These are phyloP conservation scores for Meira miltonrushii DNA, from an alignment of 1,284 basidiomycete genomes.

Conservation along the genomic window DNA sequence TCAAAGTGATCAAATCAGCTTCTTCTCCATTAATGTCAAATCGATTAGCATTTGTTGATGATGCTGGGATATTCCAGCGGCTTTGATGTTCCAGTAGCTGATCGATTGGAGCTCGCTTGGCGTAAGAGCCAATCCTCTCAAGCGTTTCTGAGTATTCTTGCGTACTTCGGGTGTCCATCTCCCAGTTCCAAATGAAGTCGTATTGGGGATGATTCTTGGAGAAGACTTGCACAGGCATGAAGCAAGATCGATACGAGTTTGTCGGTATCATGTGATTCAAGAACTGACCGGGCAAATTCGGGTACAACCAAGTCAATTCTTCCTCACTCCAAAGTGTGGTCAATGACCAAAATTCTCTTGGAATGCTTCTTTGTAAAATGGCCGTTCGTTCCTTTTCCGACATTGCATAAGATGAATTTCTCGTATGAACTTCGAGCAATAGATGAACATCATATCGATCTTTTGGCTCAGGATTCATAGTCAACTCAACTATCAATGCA, in stretches of 20 bases:
- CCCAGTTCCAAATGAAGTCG: conserved; percentile 51
- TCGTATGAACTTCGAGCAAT: conserved; percentile 46
- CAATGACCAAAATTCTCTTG: conserved; percentile 50
- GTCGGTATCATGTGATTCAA: conserved; percentile 47
- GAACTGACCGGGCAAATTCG: conserved; percentile 41
- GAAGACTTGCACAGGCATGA: conserved; percentile 50
- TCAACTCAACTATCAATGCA: conserved; percentile 47
- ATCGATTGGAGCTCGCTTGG: conserved; percentile 24
- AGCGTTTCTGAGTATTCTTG: conserved; percentile 47
- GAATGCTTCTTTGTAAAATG: conserved; percentile 43
- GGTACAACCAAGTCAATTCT: conserved; percentile 49
- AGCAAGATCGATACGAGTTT: conserved; percentile 48
- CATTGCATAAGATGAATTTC: conserved; percentile 38
- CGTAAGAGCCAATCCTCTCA: conserved; percentile 5
- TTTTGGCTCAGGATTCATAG: conserved; percentile 46
- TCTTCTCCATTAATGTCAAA: conserved; percentile 34
- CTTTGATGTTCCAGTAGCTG: conserved; percentile 47
- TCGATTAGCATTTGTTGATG: conserved; percentile 23
- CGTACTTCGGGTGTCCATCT: conserved; percentile 50
- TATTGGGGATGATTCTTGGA: conserved; percentile 49
- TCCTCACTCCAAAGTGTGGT: conserved; percentile 50
- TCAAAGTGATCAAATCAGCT: conserved; percentile 49
- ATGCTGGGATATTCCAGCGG: conserved; percentile 36
- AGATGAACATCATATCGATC: conserved; percentile 47
- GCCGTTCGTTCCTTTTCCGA: conserved; percentile 47